These are phyloP conservation scores for Volvox carteri DNA, from an alignment of 163 green algal species.

Conservation along the genomic window DNA sequence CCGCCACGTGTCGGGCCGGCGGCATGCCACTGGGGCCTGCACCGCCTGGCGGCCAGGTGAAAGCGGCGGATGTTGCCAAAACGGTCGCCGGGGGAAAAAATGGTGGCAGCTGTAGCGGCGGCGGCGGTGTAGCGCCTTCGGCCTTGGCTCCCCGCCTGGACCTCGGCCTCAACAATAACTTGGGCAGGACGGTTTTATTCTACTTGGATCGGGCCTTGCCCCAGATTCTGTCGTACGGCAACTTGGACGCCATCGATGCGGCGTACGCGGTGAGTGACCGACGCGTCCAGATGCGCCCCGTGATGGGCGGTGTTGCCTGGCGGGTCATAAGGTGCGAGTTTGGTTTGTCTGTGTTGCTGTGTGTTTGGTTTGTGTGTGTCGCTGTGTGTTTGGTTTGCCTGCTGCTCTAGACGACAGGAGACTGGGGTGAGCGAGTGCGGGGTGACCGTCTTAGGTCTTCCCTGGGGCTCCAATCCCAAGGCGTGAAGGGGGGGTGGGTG, in stretches of 20 bases:
- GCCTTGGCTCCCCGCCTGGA: background rate
- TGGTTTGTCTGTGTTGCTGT: no score
- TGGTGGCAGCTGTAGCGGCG: background rate
- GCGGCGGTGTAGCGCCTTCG: background rate
- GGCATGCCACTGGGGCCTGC: background rate
- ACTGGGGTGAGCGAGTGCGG: no score
- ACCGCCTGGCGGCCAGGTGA: background rate
- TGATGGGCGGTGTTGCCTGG: no score
- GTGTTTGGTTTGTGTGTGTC: no score
- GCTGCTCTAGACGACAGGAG: no score
- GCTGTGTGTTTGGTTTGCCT: no score
- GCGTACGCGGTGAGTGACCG: constrained; percentile 9
- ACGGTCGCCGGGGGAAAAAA: background rate
- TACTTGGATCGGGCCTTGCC: constrained; percentile 19
- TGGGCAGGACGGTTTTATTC: background rate
- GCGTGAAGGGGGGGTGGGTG: no score
- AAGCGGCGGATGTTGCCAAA: background rate
- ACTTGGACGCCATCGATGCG: background rate
- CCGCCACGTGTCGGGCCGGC: background rate
- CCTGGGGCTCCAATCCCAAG: no score
- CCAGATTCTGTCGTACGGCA: background rate
- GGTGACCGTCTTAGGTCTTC: no score
- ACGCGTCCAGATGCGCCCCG: no score
- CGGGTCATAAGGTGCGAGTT: no score
- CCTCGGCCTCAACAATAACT: background rate